Percentiles rank a stretch among this genome's conserved stretches.
These are phyloP conservation scores for Lonicera japonica DNA, from an alignment of 129 eudicot genomes.

Conservation along the genomic window DNA sequence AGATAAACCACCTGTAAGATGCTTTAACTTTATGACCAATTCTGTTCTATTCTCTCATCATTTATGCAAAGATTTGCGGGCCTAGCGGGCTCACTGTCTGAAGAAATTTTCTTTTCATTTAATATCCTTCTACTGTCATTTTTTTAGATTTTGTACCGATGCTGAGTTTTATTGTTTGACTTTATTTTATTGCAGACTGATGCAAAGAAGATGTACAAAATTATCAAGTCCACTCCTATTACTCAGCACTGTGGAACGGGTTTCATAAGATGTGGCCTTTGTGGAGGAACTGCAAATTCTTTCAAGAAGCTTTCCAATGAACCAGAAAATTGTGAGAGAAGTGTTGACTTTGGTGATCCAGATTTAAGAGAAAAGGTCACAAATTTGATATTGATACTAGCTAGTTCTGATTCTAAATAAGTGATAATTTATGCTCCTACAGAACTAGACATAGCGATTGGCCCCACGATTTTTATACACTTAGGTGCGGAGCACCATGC, in stretches of 20 bases:
- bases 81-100: neutral
- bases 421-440: slow-evolving; percentile 5
- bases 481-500: too few species aligned
- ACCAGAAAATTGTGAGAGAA: slow-evolving; percentile 24
- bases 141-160: neutral
- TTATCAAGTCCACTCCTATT: slow-evolving; percentile 31
- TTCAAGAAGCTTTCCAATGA: slow-evolving; percentile 34
- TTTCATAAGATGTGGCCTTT: slow-evolving; percentile 45
- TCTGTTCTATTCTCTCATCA: neutral
- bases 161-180: slow-evolving; percentile 4
- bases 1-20: neutral
- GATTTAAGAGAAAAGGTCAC: slow-evolving; percentile 51
- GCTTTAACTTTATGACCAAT: neutral
- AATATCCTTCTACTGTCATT: neutral
- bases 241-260: slow-evolving; percentile 32
- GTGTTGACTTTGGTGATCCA: slow-evolving; percentile 24
- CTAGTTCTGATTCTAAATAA: neutral
- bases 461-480: neutral
- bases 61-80: neutral
- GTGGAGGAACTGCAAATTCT: slow-evolving; percentile 47
- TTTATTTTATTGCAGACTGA: slow-evolving; percentile 41
- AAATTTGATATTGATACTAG: neutral
- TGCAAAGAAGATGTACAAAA: slow-evolving; percentile 64
- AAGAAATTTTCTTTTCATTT: neutral
- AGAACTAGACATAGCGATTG: neutral